phyloP scores from a whole-genome alignment of 2,329 filamentous ascomycete genomes.

The Xylaria sp. region DNA sequence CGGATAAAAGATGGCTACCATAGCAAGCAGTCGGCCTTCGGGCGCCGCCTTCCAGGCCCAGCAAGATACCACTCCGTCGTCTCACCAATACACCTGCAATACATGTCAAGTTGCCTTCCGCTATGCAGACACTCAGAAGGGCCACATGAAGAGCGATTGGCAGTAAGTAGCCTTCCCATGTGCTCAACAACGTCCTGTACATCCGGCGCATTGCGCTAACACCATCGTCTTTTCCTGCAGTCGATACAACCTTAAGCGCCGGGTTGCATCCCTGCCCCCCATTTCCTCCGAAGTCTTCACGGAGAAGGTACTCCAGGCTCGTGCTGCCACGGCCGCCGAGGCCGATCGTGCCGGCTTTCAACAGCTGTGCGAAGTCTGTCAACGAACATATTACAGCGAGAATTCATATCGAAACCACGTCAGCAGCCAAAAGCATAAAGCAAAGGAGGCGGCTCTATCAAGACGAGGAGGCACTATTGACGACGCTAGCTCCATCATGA shows the following conservation, averaged over 20 bases:
- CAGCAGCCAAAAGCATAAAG: constrained; percentile 88
- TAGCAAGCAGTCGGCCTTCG: constrained; percentile 53
- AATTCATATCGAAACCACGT: constrained; percentile 96
- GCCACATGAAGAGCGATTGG: constrained; percentile 99
- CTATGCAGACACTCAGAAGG: constrained; percentile 90
- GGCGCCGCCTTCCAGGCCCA: constrained; percentile 42
- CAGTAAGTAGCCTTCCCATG: constrained; percentile 73
- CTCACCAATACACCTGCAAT: constrained; percentile 97
- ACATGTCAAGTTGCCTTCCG: constrained; percentile 97
- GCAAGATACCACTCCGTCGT: constrained; percentile 54
- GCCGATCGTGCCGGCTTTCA: constrained; percentile 91
- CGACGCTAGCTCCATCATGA: constrained; percentile 84
- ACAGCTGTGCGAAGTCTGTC: constrained; percentile 81
- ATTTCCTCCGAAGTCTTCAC: constrained; percentile 93
- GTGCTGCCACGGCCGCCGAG: constrained; percentile 83
- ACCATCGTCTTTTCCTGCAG: constrained; percentile 56
- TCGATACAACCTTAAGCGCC: constrained; percentile 95
- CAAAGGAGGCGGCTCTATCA: constrained; percentile 66
- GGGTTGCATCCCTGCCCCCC: constrained; percentile 88
- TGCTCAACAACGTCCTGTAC: not conserved
- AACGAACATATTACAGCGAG: constrained; percentile 95
- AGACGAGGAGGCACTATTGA: constrained; percentile 57
- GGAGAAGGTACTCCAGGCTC: constrained; percentile 93
- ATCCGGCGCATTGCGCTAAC: constrained; percentile 22
- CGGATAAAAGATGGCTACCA: constrained; percentile 60